Evolutionary conservation across 2,329 filamentous ascomycete genomes (phyloP), one percentile per base, ranked within the genome.

Genomic region (Fusarium albidum): DNA sequence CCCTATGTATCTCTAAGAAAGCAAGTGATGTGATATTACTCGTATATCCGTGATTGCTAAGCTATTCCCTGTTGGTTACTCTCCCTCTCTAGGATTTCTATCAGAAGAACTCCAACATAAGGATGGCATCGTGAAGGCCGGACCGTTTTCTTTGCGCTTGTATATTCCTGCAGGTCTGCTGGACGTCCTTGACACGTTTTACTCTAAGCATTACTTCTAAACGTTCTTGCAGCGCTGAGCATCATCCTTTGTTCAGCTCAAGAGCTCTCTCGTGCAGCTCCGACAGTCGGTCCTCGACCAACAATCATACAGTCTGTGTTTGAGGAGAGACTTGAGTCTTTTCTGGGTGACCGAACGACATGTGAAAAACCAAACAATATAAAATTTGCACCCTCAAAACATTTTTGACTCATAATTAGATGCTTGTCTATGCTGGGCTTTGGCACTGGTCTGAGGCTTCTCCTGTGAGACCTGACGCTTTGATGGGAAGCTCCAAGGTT

Each of bases 1-100:
- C 66, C 68, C 66, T 71, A 69, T 70, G 66, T 69, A 72, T 69
- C 63, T 64, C 59, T 67, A 68, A 61, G 59, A 63, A 40, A 54
- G 50, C 55, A 66, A 66, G 61, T 67, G 63, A 68, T 67, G 60
- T 66, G 59, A 62, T 39, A 65, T 57, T 64, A 55, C 49, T 57
- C 50, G 49, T 27, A 46, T 17, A 26, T 49, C 33, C 18, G 33
- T 49, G 35, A 21, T 21, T 21, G 21, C 21, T 21, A 21, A 21
- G 21, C 21, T 21, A 21, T 7, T 21, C 21, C 21, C 21, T 21
- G 5, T 21, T 21, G 21, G 21, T n/a, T n/a, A n/a, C 49, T 45
- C 39, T 46, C 49, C 33, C 40, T 40, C n/a, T 28, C 31, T 14
- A 38, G 29, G 15, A 6, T 35, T 35, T 35, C 10, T 40, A 6